phyloP scores from a whole-genome alignment of 441 rosid genomes.

The Corymbia calophylla region DNA sequence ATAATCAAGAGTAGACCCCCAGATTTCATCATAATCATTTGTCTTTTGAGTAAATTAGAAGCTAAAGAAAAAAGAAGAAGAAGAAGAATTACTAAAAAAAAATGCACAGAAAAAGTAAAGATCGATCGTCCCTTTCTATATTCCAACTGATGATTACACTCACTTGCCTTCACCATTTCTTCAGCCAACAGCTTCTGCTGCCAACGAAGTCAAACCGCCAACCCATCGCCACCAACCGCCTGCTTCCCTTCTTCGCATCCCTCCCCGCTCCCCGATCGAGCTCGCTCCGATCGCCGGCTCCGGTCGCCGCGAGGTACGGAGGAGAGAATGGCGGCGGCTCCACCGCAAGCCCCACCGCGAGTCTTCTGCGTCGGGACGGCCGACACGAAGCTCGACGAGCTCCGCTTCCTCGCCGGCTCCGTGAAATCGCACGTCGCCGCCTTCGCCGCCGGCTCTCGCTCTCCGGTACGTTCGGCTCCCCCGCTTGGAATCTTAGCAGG shows the following conservation, averaged over 20 bases:
- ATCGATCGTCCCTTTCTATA: background rate
- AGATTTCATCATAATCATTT: too few relatives aligned
- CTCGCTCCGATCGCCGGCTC: accelerated
- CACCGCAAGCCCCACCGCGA: constrained; percentile 5
- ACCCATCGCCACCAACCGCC: background rate
- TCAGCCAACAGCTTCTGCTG: background rate
- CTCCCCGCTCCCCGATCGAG: background rate
- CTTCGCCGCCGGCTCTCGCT: constrained; percentile 32
- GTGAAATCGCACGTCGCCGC: constrained; percentile 43
- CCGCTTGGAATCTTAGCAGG: background rate
- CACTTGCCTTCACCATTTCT: background rate
- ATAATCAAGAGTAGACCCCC: too few relatives aligned
- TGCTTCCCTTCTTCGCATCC: background rate
- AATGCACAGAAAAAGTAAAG: background rate
- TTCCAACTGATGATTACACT: background rate
- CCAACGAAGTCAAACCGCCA: background rate
- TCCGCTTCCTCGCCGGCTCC: constrained; percentile 53
- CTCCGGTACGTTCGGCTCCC: constrained; percentile 30
- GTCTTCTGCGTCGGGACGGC: constrained; percentile 81
- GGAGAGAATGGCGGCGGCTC: constrained; percentile 22
- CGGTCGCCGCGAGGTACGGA: background rate
- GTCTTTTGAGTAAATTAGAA: too few relatives aligned
- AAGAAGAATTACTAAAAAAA: background rate
- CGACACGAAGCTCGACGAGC: constrained; percentile 78
- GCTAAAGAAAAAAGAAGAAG: background rate